Evolutionary conservation across 2,329 filamentous ascomycete genomes (phyloP).

Genomic region (Alternaria metachromatica): DNA sequence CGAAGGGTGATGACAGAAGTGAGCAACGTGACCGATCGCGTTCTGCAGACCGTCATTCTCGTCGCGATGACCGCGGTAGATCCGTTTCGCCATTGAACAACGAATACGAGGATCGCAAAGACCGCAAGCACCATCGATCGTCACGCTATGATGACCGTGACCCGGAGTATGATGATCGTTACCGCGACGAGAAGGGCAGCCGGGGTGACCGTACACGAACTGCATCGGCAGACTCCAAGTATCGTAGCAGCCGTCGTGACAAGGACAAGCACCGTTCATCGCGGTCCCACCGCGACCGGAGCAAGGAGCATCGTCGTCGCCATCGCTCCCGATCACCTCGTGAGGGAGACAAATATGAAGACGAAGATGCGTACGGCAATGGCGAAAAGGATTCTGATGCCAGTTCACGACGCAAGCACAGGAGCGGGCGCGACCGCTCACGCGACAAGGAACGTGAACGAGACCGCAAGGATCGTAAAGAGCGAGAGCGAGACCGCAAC

Average conservation of each 20-base stretch:
- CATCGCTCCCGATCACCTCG: slow-evolving; percentile 52
- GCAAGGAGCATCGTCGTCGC: slow-evolving; percentile 53
- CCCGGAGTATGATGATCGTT: slow-evolving; percentile 45
- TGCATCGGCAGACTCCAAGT: slow-evolving; percentile 66
- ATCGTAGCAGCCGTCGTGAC: slow-evolving; percentile 64
- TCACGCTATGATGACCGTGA: slow-evolving; percentile 50
- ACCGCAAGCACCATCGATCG: slow-evolving; percentile 58
- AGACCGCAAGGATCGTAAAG: slow-evolving; percentile 52
- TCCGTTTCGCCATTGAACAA: slow-evolving; percentile 55
- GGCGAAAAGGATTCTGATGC: slow-evolving; percentile 36
- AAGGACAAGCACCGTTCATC: slow-evolving; percentile 54
- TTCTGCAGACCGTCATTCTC: slow-evolving; percentile 55
- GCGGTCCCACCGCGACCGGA: slow-evolving; percentile 55
- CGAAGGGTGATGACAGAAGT: slow-evolving; percentile 27
- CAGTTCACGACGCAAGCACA: slow-evolving; percentile 46
- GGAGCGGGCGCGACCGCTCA: slow-evolving; percentile 37
- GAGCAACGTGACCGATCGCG: slow-evolving; percentile 30
- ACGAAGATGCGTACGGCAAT: slow-evolving; percentile 39
- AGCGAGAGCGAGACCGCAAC: slow-evolving; percentile 62
- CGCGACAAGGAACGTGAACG: slow-evolving; percentile 43
- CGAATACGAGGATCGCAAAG: slow-evolving; percentile 47
- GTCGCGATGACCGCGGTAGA: slow-evolving; percentile 56
- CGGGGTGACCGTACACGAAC: slow-evolving; percentile 66
- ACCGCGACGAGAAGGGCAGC: slow-evolving; percentile 58
- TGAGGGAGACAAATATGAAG: slow-evolving; percentile 37